Evolutionary conservation across 2,329 filamentous ascomycete species (phyloP).

Genomic region (Fusarium camptoceras): DNA sequence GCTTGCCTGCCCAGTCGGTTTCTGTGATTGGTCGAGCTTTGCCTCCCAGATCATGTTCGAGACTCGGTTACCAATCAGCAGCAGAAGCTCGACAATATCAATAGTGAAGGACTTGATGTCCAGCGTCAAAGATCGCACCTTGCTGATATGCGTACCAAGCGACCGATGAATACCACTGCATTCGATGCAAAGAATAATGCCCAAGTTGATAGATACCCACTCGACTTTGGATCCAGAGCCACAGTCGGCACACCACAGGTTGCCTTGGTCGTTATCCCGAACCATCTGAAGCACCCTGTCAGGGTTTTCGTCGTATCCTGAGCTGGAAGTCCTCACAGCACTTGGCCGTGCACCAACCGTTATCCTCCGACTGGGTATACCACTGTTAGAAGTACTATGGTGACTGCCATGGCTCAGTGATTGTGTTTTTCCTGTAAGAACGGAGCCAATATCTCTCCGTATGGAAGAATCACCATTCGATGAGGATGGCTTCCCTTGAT

Average conservation of each 20-base stretch:
- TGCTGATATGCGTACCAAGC: conserved; percentile 96
- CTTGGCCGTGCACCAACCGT: conserved; percentile 90
- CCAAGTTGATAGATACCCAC: conserved; percentile 98
- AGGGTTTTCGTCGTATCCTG: conserved; percentile 82
- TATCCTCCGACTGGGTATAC: conserved; percentile 81
- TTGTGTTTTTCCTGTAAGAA: conserved; percentile 90
- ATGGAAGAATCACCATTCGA: conserved; percentile 66
- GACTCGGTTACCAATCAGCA: conserved; percentile 91
- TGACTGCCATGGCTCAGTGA: conserved; percentile 70
- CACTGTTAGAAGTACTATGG: conserved; percentile 58
- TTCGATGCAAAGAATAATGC: conserved; percentile 96
- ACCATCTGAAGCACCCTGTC: conserved; percentile 88
- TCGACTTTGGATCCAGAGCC: conserved; percentile 92
- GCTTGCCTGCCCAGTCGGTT: conserved; percentile 81
- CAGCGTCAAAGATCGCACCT: conserved; percentile 92
- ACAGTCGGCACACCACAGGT: conserved; percentile 94
- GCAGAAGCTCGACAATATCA: conserved; percentile 93
- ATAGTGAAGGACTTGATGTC: conserved; percentile 97
- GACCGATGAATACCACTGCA: conserved; percentile 98
- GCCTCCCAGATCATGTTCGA: conserved; percentile 98
- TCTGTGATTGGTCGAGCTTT: conserved; percentile 77
- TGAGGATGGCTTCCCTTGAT: conserved; percentile 62
- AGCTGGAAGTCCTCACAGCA: conserved; percentile 75
- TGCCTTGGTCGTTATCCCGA: conserved; percentile 90
- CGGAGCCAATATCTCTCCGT: conserved; percentile 89